These are phyloP conservation scores for Pythium monospermum DNA, from an alignment of 352 stramenopile genomes.

Conservation along the genomic window DNA sequence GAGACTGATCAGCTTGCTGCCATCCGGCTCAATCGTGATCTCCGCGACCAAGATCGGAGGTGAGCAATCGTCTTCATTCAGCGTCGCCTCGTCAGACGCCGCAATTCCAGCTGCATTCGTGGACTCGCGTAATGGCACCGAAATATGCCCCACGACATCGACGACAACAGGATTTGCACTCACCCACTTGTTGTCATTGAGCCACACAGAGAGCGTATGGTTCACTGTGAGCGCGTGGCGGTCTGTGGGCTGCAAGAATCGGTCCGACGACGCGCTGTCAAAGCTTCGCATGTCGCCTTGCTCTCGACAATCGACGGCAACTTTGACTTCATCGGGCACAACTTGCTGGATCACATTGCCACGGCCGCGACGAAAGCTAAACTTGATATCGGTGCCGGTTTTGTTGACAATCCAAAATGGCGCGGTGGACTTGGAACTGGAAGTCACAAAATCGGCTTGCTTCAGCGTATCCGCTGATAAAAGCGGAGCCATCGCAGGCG, in stretches of 20 bases:
- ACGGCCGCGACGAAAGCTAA: slow-evolving; percentile 79
- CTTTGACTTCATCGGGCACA: slow-evolving; percentile 55
- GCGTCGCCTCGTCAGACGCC: slow-evolving; percentile 26
- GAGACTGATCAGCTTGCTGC: slow-evolving; percentile 84
- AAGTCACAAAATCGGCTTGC: slow-evolving; percentile 84
- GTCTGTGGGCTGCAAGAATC: slow-evolving; percentile 67
- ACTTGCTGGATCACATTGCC: slow-evolving; percentile 77
- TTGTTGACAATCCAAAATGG: slow-evolving; percentile 90
- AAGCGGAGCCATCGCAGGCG: slow-evolving; percentile 79
- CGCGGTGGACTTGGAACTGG: slow-evolving; percentile 77
- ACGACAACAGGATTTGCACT: slow-evolving; percentile 83
- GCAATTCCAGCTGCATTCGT: background rate
- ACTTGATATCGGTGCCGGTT: slow-evolving; percentile 76
- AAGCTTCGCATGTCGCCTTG: slow-evolving; percentile 86
- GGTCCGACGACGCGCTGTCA: slow-evolving; percentile 72
- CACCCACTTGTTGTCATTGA: slow-evolving; percentile 85
- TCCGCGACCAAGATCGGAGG: slow-evolving; percentile 79
- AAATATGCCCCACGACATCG: slow-evolving; percentile 84
- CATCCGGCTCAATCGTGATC: slow-evolving; percentile 84
- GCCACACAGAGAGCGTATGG: slow-evolving; percentile 82
- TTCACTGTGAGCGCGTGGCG: slow-evolving; percentile 77
- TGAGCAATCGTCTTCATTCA: slow-evolving; percentile 47
- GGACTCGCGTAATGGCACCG: slow-evolving; percentile 67
- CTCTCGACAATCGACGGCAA: slow-evolving; percentile 82
- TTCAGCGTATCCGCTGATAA: slow-evolving; percentile 74